Conservation (phyloP, 1,139 yeast genomes). For the Petasospora fabianii region DNA sequence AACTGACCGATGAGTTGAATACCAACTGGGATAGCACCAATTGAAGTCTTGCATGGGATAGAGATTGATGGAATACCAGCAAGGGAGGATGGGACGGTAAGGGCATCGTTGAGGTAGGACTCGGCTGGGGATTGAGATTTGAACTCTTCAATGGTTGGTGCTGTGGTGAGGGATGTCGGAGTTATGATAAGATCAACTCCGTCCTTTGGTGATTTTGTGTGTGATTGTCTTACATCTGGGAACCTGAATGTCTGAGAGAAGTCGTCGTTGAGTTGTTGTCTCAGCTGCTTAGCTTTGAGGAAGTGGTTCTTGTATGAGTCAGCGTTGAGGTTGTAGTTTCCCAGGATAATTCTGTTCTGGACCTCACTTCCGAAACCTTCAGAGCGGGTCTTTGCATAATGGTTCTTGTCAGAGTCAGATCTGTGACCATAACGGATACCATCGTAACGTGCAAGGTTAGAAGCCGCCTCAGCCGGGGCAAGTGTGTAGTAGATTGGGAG, state of each 20-base stretch:
- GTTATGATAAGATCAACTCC: constrained; percentile 70
- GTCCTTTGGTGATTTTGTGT: constrained; percentile 20
- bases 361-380: constrained; percentile 78
- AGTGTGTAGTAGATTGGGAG: constrained; percentile 85
- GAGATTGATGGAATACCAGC: constrained; percentile 88
- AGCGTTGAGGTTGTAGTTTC: constrained; percentile 81
- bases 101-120: constrained; percentile 73
- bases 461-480: constrained; percentile 92
- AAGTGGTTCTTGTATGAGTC: constrained; percentile 72
- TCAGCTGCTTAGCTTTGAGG: constrained; percentile 65
- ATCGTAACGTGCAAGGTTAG: constrained; percentile 85
- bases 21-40: constrained; percentile 45
- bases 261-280: constrained; percentile 59
- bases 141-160: constrained; percentile 51
- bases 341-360: constrained; percentile 74
- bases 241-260: constrained; percentile 60
- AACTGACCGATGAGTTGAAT: constrained; percentile 83
- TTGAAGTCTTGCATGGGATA: constrained; percentile 49
- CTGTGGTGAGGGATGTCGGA: constrained; percentile 66
- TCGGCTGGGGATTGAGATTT: constrained; percentile 48
- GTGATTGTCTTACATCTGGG: constrained; percentile 42
- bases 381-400: constrained; percentile 58
- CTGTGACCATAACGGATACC: constrained; percentile 80
- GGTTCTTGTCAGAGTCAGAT: constrained; percentile 37
- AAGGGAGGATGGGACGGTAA: constrained; percentile 86